These are phyloP conservation scores for Colletotrichum lindemuthianum DNA, from an alignment of 2,329 filamentous ascomycete species.

Conservation along the genomic window DNA sequence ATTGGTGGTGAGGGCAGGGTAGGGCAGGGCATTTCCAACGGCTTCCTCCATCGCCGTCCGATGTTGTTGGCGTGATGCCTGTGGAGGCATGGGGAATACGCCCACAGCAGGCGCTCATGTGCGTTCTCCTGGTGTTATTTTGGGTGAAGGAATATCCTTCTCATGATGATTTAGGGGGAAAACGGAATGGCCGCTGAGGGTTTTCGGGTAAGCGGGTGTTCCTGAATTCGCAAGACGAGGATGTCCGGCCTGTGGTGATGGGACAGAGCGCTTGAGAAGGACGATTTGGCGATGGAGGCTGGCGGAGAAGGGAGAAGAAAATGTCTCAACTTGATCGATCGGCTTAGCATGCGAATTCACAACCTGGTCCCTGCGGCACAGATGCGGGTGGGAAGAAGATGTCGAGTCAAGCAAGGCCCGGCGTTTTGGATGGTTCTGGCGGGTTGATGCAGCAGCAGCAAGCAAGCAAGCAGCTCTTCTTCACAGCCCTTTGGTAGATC, in stretches of 20 bases:
- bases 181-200: conserved; percentile 6
- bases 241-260: conserved; percentile 14
- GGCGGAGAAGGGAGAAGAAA: conserved; percentile 8
- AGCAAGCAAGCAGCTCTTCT: not conserved
- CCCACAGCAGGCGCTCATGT: conserved; percentile 1
- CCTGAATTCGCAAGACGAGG: conserved; percentile 22
- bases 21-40: conserved; percentile 7
- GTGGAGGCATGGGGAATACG: conserved; percentile 4
- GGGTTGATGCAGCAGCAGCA: conserved; percentile 2
- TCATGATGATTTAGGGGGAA: conserved; percentile 6
- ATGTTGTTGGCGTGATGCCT: conserved; percentile 4
- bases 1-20: conserved; percentile 4
- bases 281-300: not conserved
- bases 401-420: conserved; percentile 24
- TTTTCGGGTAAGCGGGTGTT: conserved; percentile 19
- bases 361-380: conserved; percentile 13
- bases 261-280: conserved; percentile 27
- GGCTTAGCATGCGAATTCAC: conserved; percentile 8
- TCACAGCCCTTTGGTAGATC: too few species aligned
- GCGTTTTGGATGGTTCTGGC: conserved; percentile 22
- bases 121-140: conserved; percentile 11
- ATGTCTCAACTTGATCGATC: conserved; percentile 29
- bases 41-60: conserved; percentile 5
- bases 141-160: conserved; percentile 4
- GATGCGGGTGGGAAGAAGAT: conserved; percentile 3